Conservation (phyloP, 1,139 yeast genomes). For the Candida smagusa region DNA sequence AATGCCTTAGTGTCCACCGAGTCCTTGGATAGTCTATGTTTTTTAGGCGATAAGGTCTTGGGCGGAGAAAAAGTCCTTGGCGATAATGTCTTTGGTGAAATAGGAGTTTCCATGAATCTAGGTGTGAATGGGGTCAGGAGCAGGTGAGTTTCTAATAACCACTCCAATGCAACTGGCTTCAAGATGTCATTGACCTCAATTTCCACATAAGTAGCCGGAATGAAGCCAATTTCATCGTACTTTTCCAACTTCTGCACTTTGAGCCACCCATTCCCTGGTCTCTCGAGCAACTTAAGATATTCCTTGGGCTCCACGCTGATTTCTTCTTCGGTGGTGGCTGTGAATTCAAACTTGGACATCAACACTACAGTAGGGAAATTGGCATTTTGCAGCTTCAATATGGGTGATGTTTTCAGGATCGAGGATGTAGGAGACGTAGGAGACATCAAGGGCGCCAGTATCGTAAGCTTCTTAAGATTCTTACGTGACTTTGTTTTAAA, state of each 20-base stretch:
- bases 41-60: too few species aligned
- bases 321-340: slow-evolving; percentile 16
- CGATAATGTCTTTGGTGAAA: not conserved
- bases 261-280: slow-evolving; percentile 26
- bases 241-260: slow-evolving; percentile 21
- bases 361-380: slow-evolving; percentile 15
- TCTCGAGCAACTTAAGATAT: slow-evolving; percentile 18
- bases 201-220: slow-evolving; percentile 23
- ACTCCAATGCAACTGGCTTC: slow-evolving; percentile 16
- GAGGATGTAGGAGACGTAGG: slow-evolving; percentile 4
- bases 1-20: too few species aligned
- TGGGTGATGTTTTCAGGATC: slow-evolving; percentile 1
- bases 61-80: too few species aligned
- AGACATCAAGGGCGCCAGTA: slow-evolving; percentile 23
- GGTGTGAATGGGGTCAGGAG: not conserved
- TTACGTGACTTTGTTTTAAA: slow-evolving; percentile 29
- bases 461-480: slow-evolving; percentile 28
- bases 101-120: not conserved
- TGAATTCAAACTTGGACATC: slow-evolving; percentile 16
- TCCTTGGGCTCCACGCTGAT: slow-evolving; percentile 16
- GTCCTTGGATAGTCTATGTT: too few species aligned
- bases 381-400: slow-evolving; percentile 1
- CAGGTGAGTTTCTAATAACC: not conserved
- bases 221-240: slow-evolving; percentile 15
- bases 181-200: slow-evolving; percentile 21